Percentiles rank a stretch among this genome's conserved stretches.
Evolutionary conservation across 306 rosid genomes (phyloP).

Genomic region (Dalbergia cochinchinensis): DNA sequence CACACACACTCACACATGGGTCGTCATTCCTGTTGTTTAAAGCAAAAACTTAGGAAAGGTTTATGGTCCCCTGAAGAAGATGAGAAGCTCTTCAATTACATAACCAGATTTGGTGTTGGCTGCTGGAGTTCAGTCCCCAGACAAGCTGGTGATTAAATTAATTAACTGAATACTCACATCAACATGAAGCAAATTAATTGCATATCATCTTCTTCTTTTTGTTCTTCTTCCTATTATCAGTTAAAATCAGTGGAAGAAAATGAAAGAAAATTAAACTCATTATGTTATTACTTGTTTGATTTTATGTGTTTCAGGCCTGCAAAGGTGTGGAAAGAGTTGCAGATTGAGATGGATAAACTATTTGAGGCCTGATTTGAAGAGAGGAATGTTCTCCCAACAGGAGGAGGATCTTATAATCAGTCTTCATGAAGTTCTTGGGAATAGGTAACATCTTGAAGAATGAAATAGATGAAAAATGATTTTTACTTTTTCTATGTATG

Average conservation of each 20-base stretch:
- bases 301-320: constrained; percentile 66
- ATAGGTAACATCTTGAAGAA: constrained; percentile 60
- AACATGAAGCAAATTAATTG: background rate
- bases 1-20: constrained; percentile 61
- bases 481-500: too few relatives aligned
- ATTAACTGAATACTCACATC: background rate
- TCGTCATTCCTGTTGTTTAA: constrained; percentile 85
- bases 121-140: constrained; percentile 98
- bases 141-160: constrained; percentile 68
- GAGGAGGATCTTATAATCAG: constrained; percentile 84
- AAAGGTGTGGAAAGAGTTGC: constrained; percentile 97
- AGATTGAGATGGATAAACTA: constrained; percentile 97
- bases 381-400: constrained; percentile 90
- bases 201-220: background rate
- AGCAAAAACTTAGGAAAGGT: constrained; percentile 90
- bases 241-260: background rate
- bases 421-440: constrained; percentile 92
- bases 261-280: too few relatives aligned
- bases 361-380: constrained; percentile 92
- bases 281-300: background rate
- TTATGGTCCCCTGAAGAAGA: constrained; percentile 99
- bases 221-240: background rate
- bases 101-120: constrained; percentile 85
- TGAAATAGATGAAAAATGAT: background rate
- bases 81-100: constrained; percentile 94